Conservation (phyloP, 1,139 yeast genomes). For the Debaryomycetaceae sp. region DNA sequence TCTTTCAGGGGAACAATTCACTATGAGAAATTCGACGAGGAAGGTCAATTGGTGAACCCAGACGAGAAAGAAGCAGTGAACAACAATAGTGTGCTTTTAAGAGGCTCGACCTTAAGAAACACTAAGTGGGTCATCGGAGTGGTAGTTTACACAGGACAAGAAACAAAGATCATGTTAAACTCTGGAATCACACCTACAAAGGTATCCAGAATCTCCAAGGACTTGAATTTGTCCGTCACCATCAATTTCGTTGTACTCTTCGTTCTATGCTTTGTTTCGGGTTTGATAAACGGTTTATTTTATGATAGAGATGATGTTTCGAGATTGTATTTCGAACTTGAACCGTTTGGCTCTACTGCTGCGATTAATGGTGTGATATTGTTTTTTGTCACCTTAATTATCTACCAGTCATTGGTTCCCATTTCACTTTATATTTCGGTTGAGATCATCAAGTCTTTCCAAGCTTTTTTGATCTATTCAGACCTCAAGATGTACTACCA, state of each 20-base stretch:
- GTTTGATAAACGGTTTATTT: conserved; percentile 75
- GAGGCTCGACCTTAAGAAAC: conserved; percentile 91
- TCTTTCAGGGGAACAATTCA: conserved; percentile 82
- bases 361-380: conserved; percentile 79
- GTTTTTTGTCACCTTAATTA: conserved; percentile 84
- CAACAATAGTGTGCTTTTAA: conserved; percentile 72
- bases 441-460: conserved; percentile 91
- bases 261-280: conserved; percentile 77
- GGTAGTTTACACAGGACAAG: conserved; percentile 85
- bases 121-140: conserved; percentile 93
- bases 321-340: conserved; percentile 64
- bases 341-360: conserved; percentile 47
- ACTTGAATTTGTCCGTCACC: conserved; percentile 76
- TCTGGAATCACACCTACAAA: conserved; percentile 93
- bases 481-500: conserved; percentile 86
- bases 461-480: conserved; percentile 88
- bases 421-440: conserved; percentile 92
- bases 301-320: conserved; percentile 55
- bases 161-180: conserved; percentile 89
- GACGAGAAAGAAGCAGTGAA: conserved; percentile 70
- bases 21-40: conserved; percentile 47
- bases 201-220: conserved; percentile 75
- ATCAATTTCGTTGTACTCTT: conserved; percentile 75
- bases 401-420: conserved; percentile 90
- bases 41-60: conserved; percentile 32